Percentiles rank a stretch among this genome's conserved stretches.
phyloP scores from a whole-genome alignment of 371 early-diverging fungal genomes.

The Syncephalastrum racemosum region DNA sequence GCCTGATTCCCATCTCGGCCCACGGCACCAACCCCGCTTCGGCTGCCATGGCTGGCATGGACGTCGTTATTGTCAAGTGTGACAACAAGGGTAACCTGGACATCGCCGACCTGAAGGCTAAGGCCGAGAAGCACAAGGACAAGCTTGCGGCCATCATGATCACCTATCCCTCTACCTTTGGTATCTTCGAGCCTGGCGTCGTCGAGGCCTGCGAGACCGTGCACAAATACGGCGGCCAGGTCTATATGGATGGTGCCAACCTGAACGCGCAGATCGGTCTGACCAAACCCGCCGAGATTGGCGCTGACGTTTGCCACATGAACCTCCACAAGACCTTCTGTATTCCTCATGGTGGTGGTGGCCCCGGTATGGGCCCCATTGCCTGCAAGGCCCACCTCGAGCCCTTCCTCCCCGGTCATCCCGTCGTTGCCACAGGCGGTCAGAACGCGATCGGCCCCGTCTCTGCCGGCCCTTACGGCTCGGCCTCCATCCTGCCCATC shows the following conservation, averaged over 20 bases:
- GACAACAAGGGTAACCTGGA: slow-evolving; percentile 89
- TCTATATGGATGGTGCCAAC: slow-evolving; percentile 99
- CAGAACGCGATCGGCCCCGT: slow-evolving; percentile 87
- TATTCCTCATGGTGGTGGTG: slow-evolving; percentile 98
- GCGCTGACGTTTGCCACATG: slow-evolving; percentile 98
- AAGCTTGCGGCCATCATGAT: slow-evolving; percentile 94
- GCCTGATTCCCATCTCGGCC: slow-evolving; percentile 96
- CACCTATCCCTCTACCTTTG: slow-evolving; percentile 97
- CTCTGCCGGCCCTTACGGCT: slow-evolving; percentile 96
- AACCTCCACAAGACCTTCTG: slow-evolving; percentile 99
- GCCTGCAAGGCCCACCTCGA: slow-evolving; percentile 83
- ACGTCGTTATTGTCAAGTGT: slow-evolving; percentile 92
- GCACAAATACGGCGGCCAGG: slow-evolving; percentile 91
- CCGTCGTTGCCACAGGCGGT: slow-evolving; percentile 72
- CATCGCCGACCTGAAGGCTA: slow-evolving; percentile 81
- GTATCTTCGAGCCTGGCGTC: slow-evolving; percentile 93
- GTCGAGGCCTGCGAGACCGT: slow-evolving; percentile 84
- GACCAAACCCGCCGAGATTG: slow-evolving; percentile 93
- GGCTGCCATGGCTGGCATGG: slow-evolving; percentile 95
- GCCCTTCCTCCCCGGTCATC: slow-evolving; percentile 94
- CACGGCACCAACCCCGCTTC: slow-evolving; percentile 99
- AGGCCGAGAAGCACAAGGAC: slow-evolving; percentile 83
- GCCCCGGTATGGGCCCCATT: slow-evolving; percentile 96
- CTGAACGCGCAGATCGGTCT: slow-evolving; percentile 97
- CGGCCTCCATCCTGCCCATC: slow-evolving; percentile 93